Evolutionary conservation across 257 asterid species (phyloP).

Genomic region (Osmanthus fragrans): DNA sequence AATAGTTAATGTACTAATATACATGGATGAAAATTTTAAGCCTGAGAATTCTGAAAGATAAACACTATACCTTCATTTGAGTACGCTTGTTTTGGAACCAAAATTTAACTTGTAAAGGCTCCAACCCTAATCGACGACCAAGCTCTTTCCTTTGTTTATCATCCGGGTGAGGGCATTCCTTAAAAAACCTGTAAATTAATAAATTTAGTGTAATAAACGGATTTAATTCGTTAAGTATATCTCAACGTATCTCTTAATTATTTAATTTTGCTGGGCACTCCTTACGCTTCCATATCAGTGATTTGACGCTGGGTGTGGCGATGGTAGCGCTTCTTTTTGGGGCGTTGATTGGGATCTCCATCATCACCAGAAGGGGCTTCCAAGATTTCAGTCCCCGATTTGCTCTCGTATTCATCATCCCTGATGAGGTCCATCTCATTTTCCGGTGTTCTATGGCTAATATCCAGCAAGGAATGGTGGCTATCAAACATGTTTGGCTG

Average conservation of each 20-base stretch:
- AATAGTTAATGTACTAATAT: too few relatives aligned
- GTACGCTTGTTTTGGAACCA: slow-evolving; percentile 74
- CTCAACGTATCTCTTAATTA: too few relatives aligned
- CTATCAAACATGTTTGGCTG: slow-evolving; percentile 69
- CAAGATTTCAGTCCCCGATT: slow-evolving; percentile 61
- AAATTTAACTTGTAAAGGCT: slow-evolving; percentile 58
- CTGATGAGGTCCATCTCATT: slow-evolving; percentile 56
- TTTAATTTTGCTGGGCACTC: too few relatives aligned
- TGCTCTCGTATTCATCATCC: slow-evolving; percentile 72
- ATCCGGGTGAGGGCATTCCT: slow-evolving; percentile 67
- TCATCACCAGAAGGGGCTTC: slow-evolving; percentile 77
- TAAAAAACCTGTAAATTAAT: slow-evolving; percentile 42
- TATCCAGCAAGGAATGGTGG: slow-evolving; percentile 58
- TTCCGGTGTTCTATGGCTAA: slow-evolving; percentile 54
- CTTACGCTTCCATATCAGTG: slow-evolving; percentile 78
- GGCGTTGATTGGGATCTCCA: slow-evolving; percentile 65
- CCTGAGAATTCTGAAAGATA: neutral
- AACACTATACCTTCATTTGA: slow-evolving; percentile 48
- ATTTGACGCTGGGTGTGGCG: slow-evolving; percentile 85
- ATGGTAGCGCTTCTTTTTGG: slow-evolving; percentile 70
- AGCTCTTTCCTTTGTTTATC: slow-evolving; percentile 68
- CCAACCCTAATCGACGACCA: slow-evolving; percentile 48
- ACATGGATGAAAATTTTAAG: too few relatives aligned
- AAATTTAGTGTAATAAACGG: too few relatives aligned
- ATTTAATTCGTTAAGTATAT: too few relatives aligned